phyloP scores from a whole-genome alignment of 257 asterid genomes.

The Paulownia fortunei region DNA sequence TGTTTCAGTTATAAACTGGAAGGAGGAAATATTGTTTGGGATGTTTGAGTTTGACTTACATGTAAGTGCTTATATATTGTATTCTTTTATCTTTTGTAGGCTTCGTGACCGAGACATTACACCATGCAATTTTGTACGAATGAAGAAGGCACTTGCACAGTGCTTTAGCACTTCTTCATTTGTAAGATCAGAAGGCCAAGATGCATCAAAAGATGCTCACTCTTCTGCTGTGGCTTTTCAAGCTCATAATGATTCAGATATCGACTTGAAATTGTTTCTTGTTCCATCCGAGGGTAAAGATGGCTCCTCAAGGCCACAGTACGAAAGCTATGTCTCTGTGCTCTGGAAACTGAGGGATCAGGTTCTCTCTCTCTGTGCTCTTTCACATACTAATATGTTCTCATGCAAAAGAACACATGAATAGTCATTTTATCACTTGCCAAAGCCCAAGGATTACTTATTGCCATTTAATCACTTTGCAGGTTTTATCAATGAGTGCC shows the following conservation, averaged over 20 bases:
- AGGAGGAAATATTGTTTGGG: not conserved
- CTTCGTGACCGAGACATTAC: slow-evolving; percentile 59
- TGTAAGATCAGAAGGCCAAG: slow-evolving; percentile 52
- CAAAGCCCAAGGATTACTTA: not conserved
- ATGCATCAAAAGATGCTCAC: slow-evolving; percentile 40
- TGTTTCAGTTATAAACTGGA: not conserved
- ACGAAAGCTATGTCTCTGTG: slow-evolving; percentile 63
- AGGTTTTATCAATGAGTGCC: slow-evolving; percentile 77
- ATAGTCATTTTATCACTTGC: no score
- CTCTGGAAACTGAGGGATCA: slow-evolving; percentile 82
- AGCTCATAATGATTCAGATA: slow-evolving; percentile 37
- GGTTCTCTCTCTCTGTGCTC: slow-evolving; percentile 48
- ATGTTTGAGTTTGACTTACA: not conserved
- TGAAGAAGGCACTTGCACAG: slow-evolving; percentile 63
- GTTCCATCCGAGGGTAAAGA: slow-evolving; percentile 68
- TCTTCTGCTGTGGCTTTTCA: slow-evolving; percentile 25
- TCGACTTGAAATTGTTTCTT: slow-evolving; percentile 58
- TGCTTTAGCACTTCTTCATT: slow-evolving; percentile 62
- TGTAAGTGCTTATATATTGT: not conserved
- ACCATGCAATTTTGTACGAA: slow-evolving; percentile 43
- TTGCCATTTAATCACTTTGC: slow-evolving; percentile 11
- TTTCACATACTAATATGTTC: no score
- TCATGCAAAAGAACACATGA: no score
- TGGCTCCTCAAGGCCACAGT: slow-evolving; percentile 51
- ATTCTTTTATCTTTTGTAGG: slow-evolving; percentile 41